Base-by-base conservation (phyloP, 78 protist genomes). In the Monosiga brevicollis region DNA sequence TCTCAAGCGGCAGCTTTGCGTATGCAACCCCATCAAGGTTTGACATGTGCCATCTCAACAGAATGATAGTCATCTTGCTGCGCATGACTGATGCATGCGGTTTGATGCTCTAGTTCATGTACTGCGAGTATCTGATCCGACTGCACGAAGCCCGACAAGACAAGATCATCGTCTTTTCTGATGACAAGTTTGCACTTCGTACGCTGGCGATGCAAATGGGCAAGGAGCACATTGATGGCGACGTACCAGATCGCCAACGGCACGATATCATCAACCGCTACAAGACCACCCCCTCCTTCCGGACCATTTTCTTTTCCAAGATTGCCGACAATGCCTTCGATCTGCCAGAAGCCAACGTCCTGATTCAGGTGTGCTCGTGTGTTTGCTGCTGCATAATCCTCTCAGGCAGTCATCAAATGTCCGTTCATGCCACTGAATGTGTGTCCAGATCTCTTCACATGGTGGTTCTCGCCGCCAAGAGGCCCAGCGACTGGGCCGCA, bases 401-500 rank as follows among this genome's bases (percentile, higher is more conserved):
- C 43, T 76, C 43, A 24, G 79, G 24, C 3, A 29, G 80, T 77
- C 10, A 10, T 32, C 40, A 26, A 55, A 38, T 23, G 80, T 76
- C 32, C 49, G 70, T 79, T 54, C 24, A 70, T 79, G 82, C 72
- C 42, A 42, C 71, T 41, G 82, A 42, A 34, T 29, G 70, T 79
- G 72, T 41, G 82, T 79, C 72, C 71, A 99, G 82, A 80, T 99
- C 36, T 86, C 96, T 0, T 81, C 97, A 10, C 97, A 95, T 82
- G 95, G 86, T 83, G 99, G 99, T 22, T 87, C 90, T 24, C 83
- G 99, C 2, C 88, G 97, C 23, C 99, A 97, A 89, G 99, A 99
- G 80, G 99, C 99, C 25, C 99, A 99, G 93, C 96, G 99, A 0
- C 93, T 97, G 10, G 99, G 99, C 34, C 95, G 99, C 36, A 96